Base-by-base conservation (phyloP, 108 stramenopile species). In the Stephanodiscus triporus region DNA sequence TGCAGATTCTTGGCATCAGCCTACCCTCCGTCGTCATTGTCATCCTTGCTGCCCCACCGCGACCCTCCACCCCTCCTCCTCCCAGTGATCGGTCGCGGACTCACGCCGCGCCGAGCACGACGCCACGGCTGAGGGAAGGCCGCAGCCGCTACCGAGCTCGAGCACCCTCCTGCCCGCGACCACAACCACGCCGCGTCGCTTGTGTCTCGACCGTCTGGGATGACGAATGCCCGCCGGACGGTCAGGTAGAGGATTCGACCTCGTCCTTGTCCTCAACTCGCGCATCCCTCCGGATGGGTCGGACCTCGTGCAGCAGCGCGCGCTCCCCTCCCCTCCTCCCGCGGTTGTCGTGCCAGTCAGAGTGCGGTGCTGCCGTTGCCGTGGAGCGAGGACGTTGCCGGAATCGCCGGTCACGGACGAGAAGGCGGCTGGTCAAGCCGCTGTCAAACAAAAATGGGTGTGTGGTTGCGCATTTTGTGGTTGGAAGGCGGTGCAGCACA, bases 61-160 rank as follows among this genome's bases (percentile, higher is more conserved):
- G 7, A 9, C 40, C 40, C 40, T 9, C 40, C 11, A 4, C 8
- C 40, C 23, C 51, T 10, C 19, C 20, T 53, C 51, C 59, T 75
- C 57, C 82, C 82, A 83, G 68, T 78, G 77, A 60, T 83, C 78
- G 13, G 82, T 83, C 16, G 82, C 78, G 27, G 40, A 34, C 32
- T 2, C 32, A 5, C 32, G 32, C 2, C 32, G 32, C 32, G 32
- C 32, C 32, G 32, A 34, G 32, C 4, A 34, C 32, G 32, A 34
- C 48, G 73, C 73, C 14, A 74, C 58, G 11, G 73, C 62, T 0
- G 73, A 68, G 17, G 82, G 82, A n/a, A 83, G 62, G 29, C 82
- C 82, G 59, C 72, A 74, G 0, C 82, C 82, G 10, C 77, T 57
- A 19, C 82, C 82, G 37, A 83, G 38, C 61, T 83, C 82, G 38